Percentiles rank a stretch among this genome's conserved stretches.
Conservation (phyloP, 805 yeast species). For the Vanderwaltozyma tropicalis region DNA sequence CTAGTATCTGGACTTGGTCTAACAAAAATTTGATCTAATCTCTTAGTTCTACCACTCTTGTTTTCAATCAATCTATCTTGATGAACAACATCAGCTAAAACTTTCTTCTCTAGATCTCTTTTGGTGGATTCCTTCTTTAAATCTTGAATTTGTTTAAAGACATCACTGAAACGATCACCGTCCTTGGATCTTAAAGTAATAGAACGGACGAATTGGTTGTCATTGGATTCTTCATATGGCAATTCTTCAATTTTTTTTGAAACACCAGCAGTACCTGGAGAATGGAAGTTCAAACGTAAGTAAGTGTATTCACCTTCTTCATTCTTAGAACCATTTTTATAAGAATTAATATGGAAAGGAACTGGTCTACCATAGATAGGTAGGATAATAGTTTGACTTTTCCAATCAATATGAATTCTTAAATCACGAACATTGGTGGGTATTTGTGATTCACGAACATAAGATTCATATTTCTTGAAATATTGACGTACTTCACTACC, state of each 20-base stretch:
- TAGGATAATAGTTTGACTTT: conserved; percentile 76
- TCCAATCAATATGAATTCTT: conserved; percentile 76
- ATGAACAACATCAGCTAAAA: conserved; percentile 84
- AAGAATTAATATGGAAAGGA: conserved; percentile 91
- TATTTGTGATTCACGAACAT: conserved; percentile 84
- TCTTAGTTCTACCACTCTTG: conserved; percentile 72
- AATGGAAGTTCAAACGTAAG: conserved; percentile 79
- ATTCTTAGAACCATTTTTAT: conserved; percentile 86
- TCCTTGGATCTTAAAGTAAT: conserved; percentile 84
- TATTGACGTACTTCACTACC: conserved; percentile 40
- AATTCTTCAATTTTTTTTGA: conserved; percentile 62
- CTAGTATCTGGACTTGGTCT: conserved; percentile 98
- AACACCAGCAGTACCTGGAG: conserved; percentile 76
- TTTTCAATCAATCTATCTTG: conserved; percentile 82
- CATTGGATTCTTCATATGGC: conserved; percentile 84
- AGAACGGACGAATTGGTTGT: conserved; percentile 77
- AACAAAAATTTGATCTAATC: conserved; percentile 78
- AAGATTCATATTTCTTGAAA: conserved; percentile 88
- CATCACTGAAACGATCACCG: conserved; percentile 82
- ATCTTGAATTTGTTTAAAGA: conserved; percentile 80
- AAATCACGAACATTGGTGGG: conserved; percentile 76
- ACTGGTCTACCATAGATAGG: conserved; percentile 96
- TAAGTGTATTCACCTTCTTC: conserved; percentile 95
- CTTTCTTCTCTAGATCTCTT: conserved; percentile 83
- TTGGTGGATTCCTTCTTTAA: conserved; percentile 86